Evolutionary conservation across 257 asterid species (phyloP), one percentile per base, ranked within the genome.

Genomic region (Gentiana dahurica): DNA sequence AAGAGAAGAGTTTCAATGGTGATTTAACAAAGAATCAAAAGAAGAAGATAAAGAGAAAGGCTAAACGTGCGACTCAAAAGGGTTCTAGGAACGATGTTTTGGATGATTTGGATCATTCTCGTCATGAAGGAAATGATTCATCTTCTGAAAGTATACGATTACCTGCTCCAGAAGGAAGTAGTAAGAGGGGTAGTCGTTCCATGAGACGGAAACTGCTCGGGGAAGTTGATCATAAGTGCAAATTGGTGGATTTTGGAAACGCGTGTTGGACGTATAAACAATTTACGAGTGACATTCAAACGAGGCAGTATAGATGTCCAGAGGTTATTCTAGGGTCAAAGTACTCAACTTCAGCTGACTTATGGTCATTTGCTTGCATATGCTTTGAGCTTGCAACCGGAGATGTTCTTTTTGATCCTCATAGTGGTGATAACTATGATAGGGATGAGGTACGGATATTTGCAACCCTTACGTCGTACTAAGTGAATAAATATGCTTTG

Each of bases 241-340:
- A 24, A 24, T 24, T 24, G 24, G 24, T 24, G 24, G 24, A 24
- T 24, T 24, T 24, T 24, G 24, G 24, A 24, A 24, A 91, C 79
- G 97, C 97, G 5, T 91, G 98, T 62, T 91, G 98, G 98, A 87
- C 97, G 6, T 73, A 91, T 68, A 87, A 85, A 60, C 96, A 87
- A 64, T 87, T 91, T 70, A 87, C 97, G 1, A 79, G 87, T 36
- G 97, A 91, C 68, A 85, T 91, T 59, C 98, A 91, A 71, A 91
- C 98, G 51, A 78, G 98, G 70, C 98, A 24, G 24, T 24, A 24
- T 24, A 24, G 24, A 24, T 24, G 24, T 24, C 24, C 24, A 24
- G 24, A 24, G 87, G 97, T 91, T 77, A 71, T 91, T 56, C 67
- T 91, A 66, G 97, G 97, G 36, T 91, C 97, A 1, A 87, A 87